A percentile compares a stretch with the other conserved stretches of the same genome.
These are phyloP conservation scores for Calvatia gigantea DNA, from an alignment of 768 basidiomycete genomes.

Conservation along the genomic window DNA sequence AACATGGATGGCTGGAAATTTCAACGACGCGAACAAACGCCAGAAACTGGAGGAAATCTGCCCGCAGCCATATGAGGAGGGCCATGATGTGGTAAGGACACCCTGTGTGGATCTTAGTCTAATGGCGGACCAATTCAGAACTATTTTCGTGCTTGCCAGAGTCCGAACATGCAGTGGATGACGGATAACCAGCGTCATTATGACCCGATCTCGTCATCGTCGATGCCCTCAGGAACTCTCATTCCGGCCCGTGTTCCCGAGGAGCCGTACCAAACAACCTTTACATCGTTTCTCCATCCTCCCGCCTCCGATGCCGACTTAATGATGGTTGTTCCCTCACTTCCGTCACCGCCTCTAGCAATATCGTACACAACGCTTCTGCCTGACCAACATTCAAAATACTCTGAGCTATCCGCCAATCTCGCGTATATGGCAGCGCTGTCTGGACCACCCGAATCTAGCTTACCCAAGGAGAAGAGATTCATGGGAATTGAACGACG, in stretches of 20 bases:
- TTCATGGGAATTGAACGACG: background rate
- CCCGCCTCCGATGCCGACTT: background rate
- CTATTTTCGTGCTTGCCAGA: background rate
- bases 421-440: constrained; percentile 1
- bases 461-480: background rate
- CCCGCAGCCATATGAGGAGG: background rate
- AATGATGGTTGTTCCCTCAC: background rate
- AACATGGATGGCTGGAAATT: background rate
- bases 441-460: background rate
- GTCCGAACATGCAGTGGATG: too few species aligned
- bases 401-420: constrained; percentile 10
- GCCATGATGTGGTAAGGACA: background rate
- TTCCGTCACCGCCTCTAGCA: background rate
- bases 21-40: background rate
- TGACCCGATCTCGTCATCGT: background rate
- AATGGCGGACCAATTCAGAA: background rate
- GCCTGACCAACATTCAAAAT: constrained; percentile 5
- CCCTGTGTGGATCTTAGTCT: too few species aligned
- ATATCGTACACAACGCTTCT: background rate
- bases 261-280: background rate
- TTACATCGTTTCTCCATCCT: background rate
- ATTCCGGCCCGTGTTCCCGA: background rate
- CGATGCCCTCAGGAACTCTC: background rate
- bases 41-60: background rate
- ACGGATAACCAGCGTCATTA: background rate